Percentiles rank a stretch among this genome's conserved stretches.
phyloP scores from a whole-genome alignment of 1,139 yeast species.

The Candida tropicalis region DNA sequence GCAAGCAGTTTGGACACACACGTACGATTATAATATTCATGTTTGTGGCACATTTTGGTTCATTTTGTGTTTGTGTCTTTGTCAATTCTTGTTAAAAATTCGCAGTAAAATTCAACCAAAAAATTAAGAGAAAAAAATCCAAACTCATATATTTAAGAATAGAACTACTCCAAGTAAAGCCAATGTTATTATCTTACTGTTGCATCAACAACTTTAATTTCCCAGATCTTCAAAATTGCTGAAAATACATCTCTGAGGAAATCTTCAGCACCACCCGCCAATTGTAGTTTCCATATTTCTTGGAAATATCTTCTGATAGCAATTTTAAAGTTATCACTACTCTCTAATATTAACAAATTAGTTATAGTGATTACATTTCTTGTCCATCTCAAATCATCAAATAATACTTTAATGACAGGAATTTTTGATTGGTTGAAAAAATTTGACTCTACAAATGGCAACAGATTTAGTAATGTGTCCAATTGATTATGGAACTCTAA shows the following conservation, averaged over 20 bases:
- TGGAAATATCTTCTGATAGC: constrained; percentile 8
- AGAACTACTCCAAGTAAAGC: too few relatives aligned
- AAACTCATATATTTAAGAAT: background rate
- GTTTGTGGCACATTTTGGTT: too few relatives aligned
- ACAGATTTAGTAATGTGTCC: background rate
- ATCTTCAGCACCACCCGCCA: constrained; percentile 6
- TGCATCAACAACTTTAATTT: constrained; percentile 8
- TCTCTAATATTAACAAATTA: constrained; percentile 2
- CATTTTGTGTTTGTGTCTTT: too few relatives aligned
- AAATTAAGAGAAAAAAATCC: background rate
- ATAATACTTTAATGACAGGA: constrained; percentile 4
- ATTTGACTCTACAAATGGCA: constrained; percentile 5
- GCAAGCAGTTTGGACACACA: too few relatives aligned
- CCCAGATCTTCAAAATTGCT: constrained; percentile 11
- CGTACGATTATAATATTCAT: too few relatives aligned
- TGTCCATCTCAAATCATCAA: constrained; percentile 8
- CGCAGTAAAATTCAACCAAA: background rate
- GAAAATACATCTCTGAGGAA: constrained; percentile 11
- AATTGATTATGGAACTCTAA: constrained; percentile 11
- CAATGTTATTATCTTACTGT: too few relatives aligned
- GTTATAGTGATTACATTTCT: constrained; percentile 11
- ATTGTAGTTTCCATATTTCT: constrained; percentile 10
- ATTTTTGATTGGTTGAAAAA: background rate
- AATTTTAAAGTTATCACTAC: constrained; percentile 8
- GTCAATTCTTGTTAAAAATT: too few relatives aligned